Percentiles rank a stretch among this genome's conserved stretches.
phyloP scores from a whole-genome alignment of 768 basidiomycete genomes.

The Amanita pseudoporphyria region DNA sequence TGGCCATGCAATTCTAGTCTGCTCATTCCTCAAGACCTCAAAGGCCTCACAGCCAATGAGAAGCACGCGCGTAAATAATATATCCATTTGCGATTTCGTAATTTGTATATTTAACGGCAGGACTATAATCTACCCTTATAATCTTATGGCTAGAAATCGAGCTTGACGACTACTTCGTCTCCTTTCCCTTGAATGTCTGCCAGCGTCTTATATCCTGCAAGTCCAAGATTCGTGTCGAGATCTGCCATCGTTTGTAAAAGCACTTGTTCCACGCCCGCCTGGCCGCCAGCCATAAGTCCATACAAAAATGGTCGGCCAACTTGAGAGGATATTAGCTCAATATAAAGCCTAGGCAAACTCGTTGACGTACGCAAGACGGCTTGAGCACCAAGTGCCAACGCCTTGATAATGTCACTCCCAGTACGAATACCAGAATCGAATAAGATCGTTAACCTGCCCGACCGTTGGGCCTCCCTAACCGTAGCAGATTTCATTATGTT shows the following conservation, averaged over 20 bases:
- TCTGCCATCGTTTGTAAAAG: constrained; percentile 60
- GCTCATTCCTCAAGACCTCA: too few species aligned
- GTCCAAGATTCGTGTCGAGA: constrained; percentile 52
- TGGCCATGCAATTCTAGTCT: too few species aligned
- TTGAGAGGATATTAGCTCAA: constrained; percentile 16
- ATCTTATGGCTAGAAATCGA: constrained; percentile 20
- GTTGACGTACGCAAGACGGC: constrained; percentile 53
- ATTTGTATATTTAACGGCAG: too few species aligned
- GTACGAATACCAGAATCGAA: constrained; percentile 80
- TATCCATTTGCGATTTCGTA: constrained; percentile 12
- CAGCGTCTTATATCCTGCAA: constrained; percentile 48
- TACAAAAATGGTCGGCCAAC: constrained; percentile 74
- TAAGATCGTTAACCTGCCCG: constrained; percentile 57
- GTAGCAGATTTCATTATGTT: constrained; percentile 54
- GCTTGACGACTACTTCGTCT: constrained; percentile 38
- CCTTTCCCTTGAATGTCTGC: constrained; percentile 55
- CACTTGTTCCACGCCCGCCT: constrained; percentile 69
- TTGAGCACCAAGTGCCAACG: constrained; percentile 79
- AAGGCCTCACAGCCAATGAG: too few species aligned
- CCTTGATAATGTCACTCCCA: constrained; percentile 77
- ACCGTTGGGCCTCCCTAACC: constrained; percentile 44
- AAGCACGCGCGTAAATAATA: too few species aligned
- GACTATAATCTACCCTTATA: neutral
- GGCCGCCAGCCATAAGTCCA: constrained; percentile 59
- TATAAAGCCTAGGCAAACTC: neutral